Evolutionary conservation across 495 filamentous ascomycete species (phyloP).

Genomic region (Penicillium angulare): DNA sequence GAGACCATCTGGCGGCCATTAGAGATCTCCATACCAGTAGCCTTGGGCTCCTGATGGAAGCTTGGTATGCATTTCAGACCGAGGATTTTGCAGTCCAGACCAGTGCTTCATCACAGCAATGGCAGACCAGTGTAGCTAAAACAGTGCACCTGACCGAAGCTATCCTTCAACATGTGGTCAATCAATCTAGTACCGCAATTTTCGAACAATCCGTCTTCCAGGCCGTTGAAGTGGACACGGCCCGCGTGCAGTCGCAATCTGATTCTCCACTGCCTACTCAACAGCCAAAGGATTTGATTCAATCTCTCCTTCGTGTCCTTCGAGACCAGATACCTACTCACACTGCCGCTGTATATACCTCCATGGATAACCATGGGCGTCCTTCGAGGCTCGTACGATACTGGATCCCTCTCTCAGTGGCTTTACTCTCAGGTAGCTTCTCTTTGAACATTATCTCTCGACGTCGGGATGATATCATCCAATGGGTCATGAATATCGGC

Average conservation of each 20-base stretch:
- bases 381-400: conserved; percentile 78
- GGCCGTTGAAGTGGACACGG: conserved; percentile 59
- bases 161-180: conserved; percentile 57
- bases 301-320: conserved; percentile 66
- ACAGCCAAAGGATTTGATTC: conserved; percentile 59
- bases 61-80: conserved; percentile 64
- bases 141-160: conserved; percentile 80
- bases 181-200: conserved; percentile 45
- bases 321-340: conserved; percentile 59
- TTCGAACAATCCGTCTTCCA: conserved; percentile 74
- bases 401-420: conserved; percentile 69
- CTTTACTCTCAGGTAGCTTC: conserved; percentile 74
- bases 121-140: conserved; percentile 67
- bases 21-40: conserved; percentile 80
- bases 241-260: conserved; percentile 34
- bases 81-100: conserved; percentile 31
- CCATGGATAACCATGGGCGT: conserved; percentile 63
- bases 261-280: conserved; percentile 22
- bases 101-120: conserved; percentile 48
- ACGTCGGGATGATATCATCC: conserved; percentile 66
- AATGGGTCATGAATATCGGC: conserved; percentile 75
- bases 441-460: conserved; percentile 72
- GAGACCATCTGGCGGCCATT: conserved; percentile 60
- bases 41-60: conserved; percentile 79
- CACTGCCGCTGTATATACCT: conserved; percentile 38